Conservation (phyloP, 768 basidiomycete genomes). For the Suillus lakei region DNA sequence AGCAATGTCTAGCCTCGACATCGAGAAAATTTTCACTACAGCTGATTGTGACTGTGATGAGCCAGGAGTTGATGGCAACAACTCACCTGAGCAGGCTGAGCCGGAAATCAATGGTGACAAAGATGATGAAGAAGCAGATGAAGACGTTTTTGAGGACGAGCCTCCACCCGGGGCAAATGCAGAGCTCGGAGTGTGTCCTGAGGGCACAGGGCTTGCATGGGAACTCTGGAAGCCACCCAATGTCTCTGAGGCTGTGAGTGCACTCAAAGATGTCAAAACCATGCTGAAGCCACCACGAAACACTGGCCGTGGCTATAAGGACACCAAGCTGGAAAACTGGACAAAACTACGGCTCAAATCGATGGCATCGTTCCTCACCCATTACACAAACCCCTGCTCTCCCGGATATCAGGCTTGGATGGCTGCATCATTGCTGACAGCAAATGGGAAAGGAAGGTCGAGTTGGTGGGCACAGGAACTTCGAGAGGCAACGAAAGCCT, state of each 20-base stretch:
- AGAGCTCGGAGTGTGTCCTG: too few species aligned
- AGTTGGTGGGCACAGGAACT: slow-evolving; percentile 4
- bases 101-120: too few species aligned
- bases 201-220: slow-evolving; percentile 16
- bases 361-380: slow-evolving; percentile 1
- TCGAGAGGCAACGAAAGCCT: neutral
- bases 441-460: neutral
- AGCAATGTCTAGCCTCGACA: too few species aligned
- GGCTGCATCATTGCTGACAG: slow-evolving; percentile 3
- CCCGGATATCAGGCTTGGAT: slow-evolving; percentile 2
- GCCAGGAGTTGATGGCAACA: too few species aligned
- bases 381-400: neutral
- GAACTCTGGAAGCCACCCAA: neutral
- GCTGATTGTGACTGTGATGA: too few species aligned
- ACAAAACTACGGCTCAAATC: neutral
- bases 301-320: neutral
- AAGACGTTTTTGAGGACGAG: too few species aligned
- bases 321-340: neutral
- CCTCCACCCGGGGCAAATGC: too few species aligned
- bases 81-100: too few species aligned
- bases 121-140: too few species aligned
- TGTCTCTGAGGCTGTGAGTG: neutral
- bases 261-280: neutral
- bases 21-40: too few species aligned
- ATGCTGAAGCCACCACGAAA: neutral